Evolutionary conservation across 2,329 filamentous ascomycete genomes (phyloP), one percentile per base, ranked within the genome.

Genomic region (Phyllosticta ampelicida): DNA sequence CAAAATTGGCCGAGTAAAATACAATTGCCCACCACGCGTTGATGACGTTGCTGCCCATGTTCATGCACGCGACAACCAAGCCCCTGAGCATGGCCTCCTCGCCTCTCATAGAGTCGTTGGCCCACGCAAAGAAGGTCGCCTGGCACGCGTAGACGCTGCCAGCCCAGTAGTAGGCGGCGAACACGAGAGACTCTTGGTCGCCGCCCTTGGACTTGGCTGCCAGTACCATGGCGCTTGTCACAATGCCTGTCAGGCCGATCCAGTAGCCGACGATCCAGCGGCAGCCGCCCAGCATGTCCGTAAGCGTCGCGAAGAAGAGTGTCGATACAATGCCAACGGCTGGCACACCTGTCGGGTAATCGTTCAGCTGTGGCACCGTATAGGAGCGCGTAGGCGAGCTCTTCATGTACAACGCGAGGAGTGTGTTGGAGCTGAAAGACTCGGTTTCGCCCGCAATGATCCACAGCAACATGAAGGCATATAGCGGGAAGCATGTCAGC

Each of bases 91-190:
- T 77, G 19, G 80, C 78, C 60, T 86, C 81, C 63, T 87, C 80
- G 58, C 80, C 79, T 8, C 83, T 77, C 73, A 86, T 80, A 1
- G 83, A 81, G 64, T 88, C 86, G 63, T 89, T 89, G 20, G 84
- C 86, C 86, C 86, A 89, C 0, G 86, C 86, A 63, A 89, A 89
- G 63, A 89, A 88, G 0, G 83, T 86, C 0, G 86, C 85, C 69
- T 89, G 85, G 64, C 85, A 86, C 0, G 86, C 85, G 63, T 89
- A 89, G 0, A 87, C 83, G 3, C 79, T 75, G 0, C 86, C 86
- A 0, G 85, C 83, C 80, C 82, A 85, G 68, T 87, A 88, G 63
- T 87, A 88, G 3, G 84, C 84, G 0, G 69, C 84, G 61, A 89
- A 86, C 0, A 83, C 78, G 1, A 80, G 73, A 0, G 77, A 66